These are phyloP conservation scores for Clitoria ternatea DNA, from an alignment of 306 rosid genomes.

Conservation along the genomic window DNA sequence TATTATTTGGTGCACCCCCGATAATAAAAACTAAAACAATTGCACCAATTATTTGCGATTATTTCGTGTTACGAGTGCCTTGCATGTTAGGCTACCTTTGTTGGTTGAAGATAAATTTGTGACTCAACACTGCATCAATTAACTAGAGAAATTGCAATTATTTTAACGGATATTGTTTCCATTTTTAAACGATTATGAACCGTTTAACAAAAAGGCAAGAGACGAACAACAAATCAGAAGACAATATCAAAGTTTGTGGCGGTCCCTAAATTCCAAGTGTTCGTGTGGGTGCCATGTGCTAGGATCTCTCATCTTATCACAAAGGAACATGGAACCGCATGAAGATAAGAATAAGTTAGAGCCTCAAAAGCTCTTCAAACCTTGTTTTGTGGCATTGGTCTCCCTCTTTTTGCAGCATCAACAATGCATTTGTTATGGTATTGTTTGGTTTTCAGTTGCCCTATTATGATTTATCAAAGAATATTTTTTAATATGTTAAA, in stretches of 20 bases:
- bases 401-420: constrained; percentile 15
- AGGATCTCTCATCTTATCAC: constrained; percentile 18
- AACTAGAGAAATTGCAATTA: neutral
- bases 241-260: constrained; percentile 38
- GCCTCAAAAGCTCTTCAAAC: constrained; percentile 13
- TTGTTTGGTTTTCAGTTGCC: no score
- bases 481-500: no score
- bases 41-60: neutral
- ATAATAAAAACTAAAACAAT: neutral
- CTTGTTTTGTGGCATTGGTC: constrained; percentile 32
- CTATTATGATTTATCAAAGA: no score
- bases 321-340: constrained; percentile 16
- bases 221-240: constrained; percentile 14
- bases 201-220: neutral
- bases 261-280: constrained; percentile 49
- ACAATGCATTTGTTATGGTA: constrained; percentile 13
- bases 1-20: neutral
- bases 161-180: neutral
- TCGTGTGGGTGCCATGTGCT: constrained; percentile 39
- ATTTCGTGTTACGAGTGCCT: neutral
- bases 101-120: neutral
- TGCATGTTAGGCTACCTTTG: neutral
- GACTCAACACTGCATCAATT: neutral
- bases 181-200: neutral
- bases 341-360: constrained; percentile 33